phyloP scores from a whole-genome alignment of 2,329 filamentous ascomycete genomes.

The Alternaria novae-zelandiae region DNA sequence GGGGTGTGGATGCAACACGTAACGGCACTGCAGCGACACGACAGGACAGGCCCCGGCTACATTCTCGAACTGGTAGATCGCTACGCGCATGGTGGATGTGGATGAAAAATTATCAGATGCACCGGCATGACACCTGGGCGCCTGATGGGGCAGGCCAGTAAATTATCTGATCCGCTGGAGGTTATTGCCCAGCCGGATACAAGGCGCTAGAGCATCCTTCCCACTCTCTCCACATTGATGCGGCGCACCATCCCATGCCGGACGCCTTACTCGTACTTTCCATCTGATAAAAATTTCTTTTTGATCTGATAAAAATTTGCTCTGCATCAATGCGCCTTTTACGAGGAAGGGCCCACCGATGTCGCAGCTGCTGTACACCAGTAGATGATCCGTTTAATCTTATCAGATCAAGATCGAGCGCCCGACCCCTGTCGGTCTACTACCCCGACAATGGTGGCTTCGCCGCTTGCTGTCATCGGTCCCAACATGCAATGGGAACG shows the following conservation, averaged over 20 bases:
- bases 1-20: constrained; percentile 23
- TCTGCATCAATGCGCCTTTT: constrained; percentile 1
- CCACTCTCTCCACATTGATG: constrained; percentile 4
- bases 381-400: constrained; percentile 17
- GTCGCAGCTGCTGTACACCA: constrained; percentile 5
- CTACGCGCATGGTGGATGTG: background rate
- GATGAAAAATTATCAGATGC: constrained; percentile 13
- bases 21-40: constrained; percentile 15
- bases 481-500: background rate
- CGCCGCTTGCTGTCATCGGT: constrained; percentile 22
- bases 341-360: constrained; percentile 19
- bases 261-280: constrained; percentile 3
- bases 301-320: constrained; percentile 30
- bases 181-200: constrained; percentile 1
- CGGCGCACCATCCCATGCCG: background rate
- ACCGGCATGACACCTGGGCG: constrained; percentile 6
- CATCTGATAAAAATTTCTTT: constrained; percentile 32
- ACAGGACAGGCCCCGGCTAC: background rate
- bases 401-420: constrained; percentile 36
- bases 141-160: constrained; percentile 8
- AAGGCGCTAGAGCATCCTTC: constrained; percentile 13
- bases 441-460: constrained; percentile 6
- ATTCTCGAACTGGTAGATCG: constrained; percentile 1
- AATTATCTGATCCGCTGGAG: constrained; percentile 23
- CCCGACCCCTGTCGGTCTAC: constrained; percentile 6